Evolutionary conservation across 1,139 yeast genomes (phyloP), one percentile per base, ranked within the genome.

Genomic region (Candida albicans): DNA sequence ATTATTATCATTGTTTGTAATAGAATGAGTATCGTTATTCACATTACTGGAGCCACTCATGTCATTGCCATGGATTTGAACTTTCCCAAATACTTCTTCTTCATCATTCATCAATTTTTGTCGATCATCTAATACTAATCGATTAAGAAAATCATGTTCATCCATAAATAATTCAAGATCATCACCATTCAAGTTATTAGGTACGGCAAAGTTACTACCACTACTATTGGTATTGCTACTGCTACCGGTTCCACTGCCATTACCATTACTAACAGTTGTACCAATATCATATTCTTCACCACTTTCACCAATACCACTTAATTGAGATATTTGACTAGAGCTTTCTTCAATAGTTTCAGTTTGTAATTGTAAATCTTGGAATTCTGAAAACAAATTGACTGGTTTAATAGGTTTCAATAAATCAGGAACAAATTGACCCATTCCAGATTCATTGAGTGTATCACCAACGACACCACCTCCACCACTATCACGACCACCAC

Each of bases 331-430:
- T n/a, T 29, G n/a, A 12, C 32, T 29, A n/a, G 32, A 29, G 31
- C 40, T 42, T 28, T 49, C 49, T 27, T 47, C 51, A 34, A 51
- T 51, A 1, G 54, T 51, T 14, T 44, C 54, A 2, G 54, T 51
- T 42, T 51, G 54, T 36, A 51, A 42, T 26, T 49, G 34, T 33
- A 41, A 28, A 33, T 49, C 50, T 31, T 39, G 43, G 9, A 30
- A 32, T 35, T 47, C 54, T 30, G 50, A 56, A 45, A 58, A 57
- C 26, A 59, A 45, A 40, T 54, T 55, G 9, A 55, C 40, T 26
- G 59, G 52, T 36, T 54, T 49, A 9, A 61, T 49, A 2, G 67
- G 66, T 37, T 55, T 54, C 14, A 63, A 49, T 30, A 64, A 52
- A 35, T 58, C 57, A 1, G 67, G 65, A 2, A 61, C 43, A 32